These are phyloP conservation scores for Schizochytrium sp. DNA, from an alignment of 108 stramenopile species.

Conservation along the genomic window DNA sequence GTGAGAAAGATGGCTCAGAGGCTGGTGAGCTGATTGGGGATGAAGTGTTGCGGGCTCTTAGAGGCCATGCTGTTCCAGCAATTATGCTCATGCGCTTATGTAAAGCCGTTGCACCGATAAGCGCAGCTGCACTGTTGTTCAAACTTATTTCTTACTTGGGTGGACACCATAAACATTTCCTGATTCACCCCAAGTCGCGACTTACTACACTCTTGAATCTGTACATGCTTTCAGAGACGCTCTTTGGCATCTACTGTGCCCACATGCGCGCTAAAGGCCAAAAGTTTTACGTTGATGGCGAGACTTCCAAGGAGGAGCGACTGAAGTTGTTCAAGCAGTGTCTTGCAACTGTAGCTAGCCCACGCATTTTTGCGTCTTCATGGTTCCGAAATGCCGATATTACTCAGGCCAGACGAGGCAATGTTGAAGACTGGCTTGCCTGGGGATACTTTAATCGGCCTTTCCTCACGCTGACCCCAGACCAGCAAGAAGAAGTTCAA, in stretches of 20 bases:
- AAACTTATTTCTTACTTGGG: conserved; percentile 32
- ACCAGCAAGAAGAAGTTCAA: not conserved
- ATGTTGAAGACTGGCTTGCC: conserved; percentile 17
- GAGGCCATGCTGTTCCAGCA: not conserved
- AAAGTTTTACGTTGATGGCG: too few relatives aligned
- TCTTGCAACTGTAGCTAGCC: conserved; percentile 26
- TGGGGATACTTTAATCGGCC: conserved; percentile 10
- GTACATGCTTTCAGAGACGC: conserved; percentile 36
- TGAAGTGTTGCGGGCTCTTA: conserved; percentile 32
- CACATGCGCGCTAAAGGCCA: not conserved
- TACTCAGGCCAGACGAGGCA: conserved; percentile 32
- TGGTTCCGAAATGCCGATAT: conserved; percentile 10
- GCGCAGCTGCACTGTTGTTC: conserved; percentile 36
- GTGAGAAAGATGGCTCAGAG: not conserved
- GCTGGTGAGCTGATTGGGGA: conserved; percentile 22
- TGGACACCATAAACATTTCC: conserved; percentile 21
- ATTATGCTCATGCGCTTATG: not conserved
- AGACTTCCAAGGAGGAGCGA: conserved; percentile 16
- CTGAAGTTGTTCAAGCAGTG: not conserved
- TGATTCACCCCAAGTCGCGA: conserved; percentile 3
- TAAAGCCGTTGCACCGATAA: conserved; percentile 42
- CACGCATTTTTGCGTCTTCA: not conserved
- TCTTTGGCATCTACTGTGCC: conserved; percentile 34
- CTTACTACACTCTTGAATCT: conserved; percentile 25
- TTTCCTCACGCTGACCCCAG: not conserved